phyloP scores from a whole-genome alignment of 306 rosid genomes.

The Arachis hypogaea region DNA sequence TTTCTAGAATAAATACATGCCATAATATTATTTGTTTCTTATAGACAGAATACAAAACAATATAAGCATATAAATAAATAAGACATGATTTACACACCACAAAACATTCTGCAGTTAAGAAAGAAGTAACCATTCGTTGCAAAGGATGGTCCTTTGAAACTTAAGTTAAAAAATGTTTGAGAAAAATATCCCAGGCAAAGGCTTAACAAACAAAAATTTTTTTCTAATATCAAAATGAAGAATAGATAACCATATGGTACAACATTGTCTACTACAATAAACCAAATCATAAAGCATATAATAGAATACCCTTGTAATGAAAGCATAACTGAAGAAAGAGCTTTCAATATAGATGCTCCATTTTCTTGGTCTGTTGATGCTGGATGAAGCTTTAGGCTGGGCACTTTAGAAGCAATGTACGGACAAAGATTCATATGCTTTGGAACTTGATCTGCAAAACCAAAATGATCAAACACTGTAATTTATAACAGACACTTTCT shows the following conservation, averaged over 20 bases:
- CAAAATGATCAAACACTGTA: constrained; percentile 36
- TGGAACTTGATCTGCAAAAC: constrained; percentile 58
- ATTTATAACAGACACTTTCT: not conserved
- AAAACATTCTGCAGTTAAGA: not conserved
- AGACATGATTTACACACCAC: constrained; percentile 8
- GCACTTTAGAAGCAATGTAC: constrained; percentile 57
- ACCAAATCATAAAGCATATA: constrained; percentile 13
- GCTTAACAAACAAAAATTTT: constrained; percentile 20
- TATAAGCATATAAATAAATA: constrained; percentile 11
- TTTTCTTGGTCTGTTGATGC: constrained; percentile 44
- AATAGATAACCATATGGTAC: constrained; percentile 1
- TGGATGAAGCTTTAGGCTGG: constrained; percentile 49
- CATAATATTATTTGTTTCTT: too few species aligned
- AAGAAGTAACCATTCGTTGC: constrained; percentile 9
- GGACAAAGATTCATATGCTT: constrained; percentile 58
- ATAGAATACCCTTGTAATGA: constrained; percentile 61
- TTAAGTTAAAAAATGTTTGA: not conserved
- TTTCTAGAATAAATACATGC: constrained; percentile 26
- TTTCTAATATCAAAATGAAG: not conserved
- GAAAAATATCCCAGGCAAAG: constrained; percentile 18
- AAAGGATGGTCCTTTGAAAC: constrained; percentile 2
- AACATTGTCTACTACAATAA: not conserved
- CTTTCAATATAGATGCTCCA: constrained; percentile 57
- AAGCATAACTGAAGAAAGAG: constrained; percentile 64
- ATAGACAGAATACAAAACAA: constrained; percentile 10